Evolutionary conservation across 2,329 filamentous ascomycete species (phyloP), one percentile per base, ranked within the genome.

Genomic region (Fusarium anthophilum): DNA sequence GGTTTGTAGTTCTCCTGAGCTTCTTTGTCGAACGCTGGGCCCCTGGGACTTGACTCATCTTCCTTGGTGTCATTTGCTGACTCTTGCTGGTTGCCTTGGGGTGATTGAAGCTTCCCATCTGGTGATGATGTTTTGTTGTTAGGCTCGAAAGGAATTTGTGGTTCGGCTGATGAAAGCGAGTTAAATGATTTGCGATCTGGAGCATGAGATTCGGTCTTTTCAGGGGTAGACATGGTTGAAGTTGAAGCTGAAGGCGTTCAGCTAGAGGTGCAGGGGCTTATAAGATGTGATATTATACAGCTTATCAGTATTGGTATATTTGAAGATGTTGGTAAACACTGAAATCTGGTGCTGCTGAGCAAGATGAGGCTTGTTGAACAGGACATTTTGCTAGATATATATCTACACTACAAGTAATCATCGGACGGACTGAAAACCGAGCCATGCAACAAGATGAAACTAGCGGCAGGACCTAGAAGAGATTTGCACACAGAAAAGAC

Each of bases 1-100:
- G 88, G 88, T 66, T 87, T 80, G 80, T 85, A 90, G 63, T 87
- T 85, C 37, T 83, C 79, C 43, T 84, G 81, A 28, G 77, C 74
- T 43, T 82, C 79, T 14, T 78, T 54, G n/a, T 77, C 58, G 58
- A 74, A 74, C 9, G 70, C 69, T 26, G 74, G 73, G n/a, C 71
- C 64, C 30, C 69, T 22, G 17, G 60, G 54, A 1, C 18, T 59
- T 17, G 73, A 35, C 14, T 61, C 50, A 38, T 81, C 79, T 24
- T 68, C 60, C 26, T 69, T 54, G 26, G 72, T 66, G 13, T 74
- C 72, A 26, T 26, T 44, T 28, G 63, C 48, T 32, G 62, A 53
- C 61, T 51, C 35, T 43, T 61, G 39, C n/a, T 73, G 57, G 12
- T 5, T 14, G 26, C 51, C 43, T 15, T 62, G 55, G 10, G 35